Base-by-base conservation (phyloP, 148 eudicot species). In the Linanthus parryae region DNA sequence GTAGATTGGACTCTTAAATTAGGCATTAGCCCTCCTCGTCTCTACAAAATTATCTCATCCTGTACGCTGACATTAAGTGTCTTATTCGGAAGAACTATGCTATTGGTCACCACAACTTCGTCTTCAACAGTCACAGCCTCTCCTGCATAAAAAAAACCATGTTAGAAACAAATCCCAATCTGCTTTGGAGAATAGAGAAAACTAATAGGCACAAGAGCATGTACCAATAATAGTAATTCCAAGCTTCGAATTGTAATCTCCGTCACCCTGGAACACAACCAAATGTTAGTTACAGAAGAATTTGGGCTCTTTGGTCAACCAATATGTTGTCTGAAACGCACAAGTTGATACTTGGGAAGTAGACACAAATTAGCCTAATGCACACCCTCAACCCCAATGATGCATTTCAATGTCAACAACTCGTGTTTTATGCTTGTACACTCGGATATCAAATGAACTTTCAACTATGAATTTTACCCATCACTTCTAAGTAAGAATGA, bases 191-290 rank as follows among this genome's bases (percentile, higher is more conserved):
- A 13, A 10, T 17, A 48, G 15, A 17, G 0, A 7, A 44, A 4
- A 31, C 7, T 4, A 10, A 4, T 31, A 31, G 35, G 37, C 16
- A 12, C 17, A 61, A 25, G 20, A 3, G 26, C 43, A 30, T 12
- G 53, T 77, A 88, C 97, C 97, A 14, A 88, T 73, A 52, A 88
- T 88, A 37, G 94, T 67, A 18, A 84, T 75, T 50, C 97, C 97
- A 14, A 88, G 94, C 69, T 84, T 88, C 10, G 82, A 47, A 59
- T 70, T 66, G 76, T 79, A 75, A 72, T 88, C 79, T 36, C 97
- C 97, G 30, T 72, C 81, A 27, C 79, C 97, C 97, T 88, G 82
- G 57, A 63, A 16, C 23, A 56, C 34, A 53, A 25, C 4, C 1
- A 44, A 52, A 55, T 48, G 46, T 44, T 33, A 5, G 11, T 31